A percentile compares a stretch with the other conserved stretches of the same genome.
Conservation (phyloP, 106 monocot species). For the Cymbidium sinense region DNA sequence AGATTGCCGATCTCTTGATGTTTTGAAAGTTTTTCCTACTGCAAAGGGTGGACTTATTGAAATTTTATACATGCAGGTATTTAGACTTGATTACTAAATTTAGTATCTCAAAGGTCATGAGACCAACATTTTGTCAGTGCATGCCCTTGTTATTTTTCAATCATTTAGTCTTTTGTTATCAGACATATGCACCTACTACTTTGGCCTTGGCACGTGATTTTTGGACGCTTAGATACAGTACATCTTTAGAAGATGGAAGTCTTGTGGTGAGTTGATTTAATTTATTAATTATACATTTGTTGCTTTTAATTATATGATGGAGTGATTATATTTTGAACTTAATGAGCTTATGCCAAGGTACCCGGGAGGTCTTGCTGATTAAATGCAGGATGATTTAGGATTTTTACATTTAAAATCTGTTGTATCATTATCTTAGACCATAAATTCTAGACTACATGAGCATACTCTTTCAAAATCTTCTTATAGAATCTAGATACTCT, state of each 20-base stretch:
- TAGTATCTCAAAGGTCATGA: background rate
- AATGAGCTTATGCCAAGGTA: background rate
- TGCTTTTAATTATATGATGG: background rate
- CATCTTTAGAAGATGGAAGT: slow-evolving; percentile 77
- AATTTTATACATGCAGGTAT: slow-evolving; percentile 97
- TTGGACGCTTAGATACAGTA: slow-evolving; percentile 93
- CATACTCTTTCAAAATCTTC: background rate
- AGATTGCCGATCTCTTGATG: slow-evolving; percentile 81
- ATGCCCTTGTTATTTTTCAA: background rate
- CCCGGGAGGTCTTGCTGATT: background rate
- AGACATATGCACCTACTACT: slow-evolving; percentile 98
- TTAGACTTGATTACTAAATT: background rate
- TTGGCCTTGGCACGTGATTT: slow-evolving; percentile 88
- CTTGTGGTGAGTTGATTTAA: slow-evolving; percentile 51
- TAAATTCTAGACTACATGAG: background rate
- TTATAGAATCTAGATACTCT: background rate
- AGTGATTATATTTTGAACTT: background rate
- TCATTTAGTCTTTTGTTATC: background rate
- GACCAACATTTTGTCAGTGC: background rate
- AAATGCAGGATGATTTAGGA: background rate
- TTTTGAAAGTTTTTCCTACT: slow-evolving; percentile 68
- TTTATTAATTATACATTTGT: background rate
- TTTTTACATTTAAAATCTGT: background rate
- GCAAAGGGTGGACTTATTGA: slow-evolving; percentile 91
- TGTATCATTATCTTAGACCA: background rate